phyloP scores from a whole-genome alignment of 257 asterid genomes.

The Schizonepeta tenuifolia region DNA sequence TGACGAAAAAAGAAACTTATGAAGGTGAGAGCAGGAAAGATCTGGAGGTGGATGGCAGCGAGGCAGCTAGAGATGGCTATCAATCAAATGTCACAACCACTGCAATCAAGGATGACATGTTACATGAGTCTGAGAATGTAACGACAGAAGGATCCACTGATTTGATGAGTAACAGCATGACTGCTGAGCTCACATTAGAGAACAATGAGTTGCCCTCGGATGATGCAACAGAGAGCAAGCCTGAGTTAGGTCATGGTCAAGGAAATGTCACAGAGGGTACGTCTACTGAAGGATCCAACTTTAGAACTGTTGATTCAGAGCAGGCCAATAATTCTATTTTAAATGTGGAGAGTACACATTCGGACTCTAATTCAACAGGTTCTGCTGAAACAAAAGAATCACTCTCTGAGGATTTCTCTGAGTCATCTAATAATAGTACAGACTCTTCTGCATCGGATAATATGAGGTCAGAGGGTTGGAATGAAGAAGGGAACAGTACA shows the following conservation, averaged over 20 bases:
- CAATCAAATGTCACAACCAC: slow-evolving; percentile 35
- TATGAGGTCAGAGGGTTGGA: slow-evolving; percentile 25
- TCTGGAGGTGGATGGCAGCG: slow-evolving; percentile 43
- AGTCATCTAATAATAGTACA: slow-evolving; percentile 30
- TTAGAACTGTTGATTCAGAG: slow-evolving; percentile 28
- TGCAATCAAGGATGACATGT: slow-evolving; percentile 33
- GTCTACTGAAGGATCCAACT: slow-evolving; percentile 36
- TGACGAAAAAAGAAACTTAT: slow-evolving; percentile 34
- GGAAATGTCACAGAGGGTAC: slow-evolving; percentile 34
- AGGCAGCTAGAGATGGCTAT: slow-evolving; percentile 37
- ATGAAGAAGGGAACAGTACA: slow-evolving; percentile 37
- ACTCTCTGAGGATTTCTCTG: slow-evolving; percentile 35
- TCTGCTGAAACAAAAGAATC: slow-evolving; percentile 39
- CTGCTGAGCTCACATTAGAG: slow-evolving; percentile 37
- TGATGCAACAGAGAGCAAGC: slow-evolving; percentile 42
- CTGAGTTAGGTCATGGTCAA: slow-evolving; percentile 28
- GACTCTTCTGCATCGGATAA: slow-evolving; percentile 39
- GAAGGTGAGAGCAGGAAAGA: slow-evolving; percentile 33
- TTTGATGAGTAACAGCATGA: slow-evolving; percentile 33
- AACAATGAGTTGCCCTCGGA: slow-evolving; percentile 33
- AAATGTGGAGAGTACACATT: slow-evolving; percentile 23
- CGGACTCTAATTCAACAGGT: slow-evolving; percentile 36
- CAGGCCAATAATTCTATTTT: slow-evolving; percentile 32
- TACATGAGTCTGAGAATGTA: slow-evolving; percentile 32
- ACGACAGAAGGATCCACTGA: slow-evolving; percentile 35